These are phyloP conservation scores for Kazachstania sp. DNA, from an alignment of 1,139 yeast species.

Conservation along the genomic window DNA sequence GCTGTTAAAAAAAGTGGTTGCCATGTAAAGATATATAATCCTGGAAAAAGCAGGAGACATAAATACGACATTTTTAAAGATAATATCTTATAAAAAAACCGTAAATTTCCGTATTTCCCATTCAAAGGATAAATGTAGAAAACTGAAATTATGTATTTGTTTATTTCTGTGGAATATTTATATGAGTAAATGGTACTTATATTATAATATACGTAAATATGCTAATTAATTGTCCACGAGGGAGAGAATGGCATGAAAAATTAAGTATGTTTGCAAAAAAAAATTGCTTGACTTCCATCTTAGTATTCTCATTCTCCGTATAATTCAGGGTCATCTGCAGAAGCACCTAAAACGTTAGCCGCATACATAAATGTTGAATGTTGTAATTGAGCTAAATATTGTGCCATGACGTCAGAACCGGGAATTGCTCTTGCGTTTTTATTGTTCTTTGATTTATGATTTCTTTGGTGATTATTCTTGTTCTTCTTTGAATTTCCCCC, in stretches of 20 bases:
- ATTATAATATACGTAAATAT: conserved; percentile 1
- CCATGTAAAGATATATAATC: not conserved
- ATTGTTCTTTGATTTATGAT: conserved; percentile 1
- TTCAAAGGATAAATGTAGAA: too few relatives aligned
- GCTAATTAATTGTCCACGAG: conserved; percentile 2
- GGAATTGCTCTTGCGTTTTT: conserved; percentile 34
- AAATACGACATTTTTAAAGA: too few relatives aligned
- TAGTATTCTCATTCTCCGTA: conserved; percentile 9
- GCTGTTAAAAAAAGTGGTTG: not conserved
- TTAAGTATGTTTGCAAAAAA: not conserved
- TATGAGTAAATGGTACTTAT: conserved; percentile 3
- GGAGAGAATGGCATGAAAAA: not conserved
- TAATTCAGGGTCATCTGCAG: conserved; percentile 25
- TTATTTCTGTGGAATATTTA: not conserved
- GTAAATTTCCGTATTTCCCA: too few relatives aligned
- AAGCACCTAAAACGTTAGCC: conserved; percentile 41
- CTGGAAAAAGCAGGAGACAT: too few relatives aligned
- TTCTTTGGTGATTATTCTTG: conserved; percentile 4
- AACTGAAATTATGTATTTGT: too few relatives aligned
- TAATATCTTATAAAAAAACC: too few relatives aligned
- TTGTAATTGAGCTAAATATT: conserved; percentile 63
- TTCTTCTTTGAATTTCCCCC: not conserved
- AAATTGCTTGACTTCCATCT: too few relatives aligned
- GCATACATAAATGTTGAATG: conserved; percentile 53
- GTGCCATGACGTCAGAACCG: conserved; percentile 72